phyloP scores from a whole-genome alignment of 176 grass and related monocot genomes.

The Triticum urartu region DNA sequence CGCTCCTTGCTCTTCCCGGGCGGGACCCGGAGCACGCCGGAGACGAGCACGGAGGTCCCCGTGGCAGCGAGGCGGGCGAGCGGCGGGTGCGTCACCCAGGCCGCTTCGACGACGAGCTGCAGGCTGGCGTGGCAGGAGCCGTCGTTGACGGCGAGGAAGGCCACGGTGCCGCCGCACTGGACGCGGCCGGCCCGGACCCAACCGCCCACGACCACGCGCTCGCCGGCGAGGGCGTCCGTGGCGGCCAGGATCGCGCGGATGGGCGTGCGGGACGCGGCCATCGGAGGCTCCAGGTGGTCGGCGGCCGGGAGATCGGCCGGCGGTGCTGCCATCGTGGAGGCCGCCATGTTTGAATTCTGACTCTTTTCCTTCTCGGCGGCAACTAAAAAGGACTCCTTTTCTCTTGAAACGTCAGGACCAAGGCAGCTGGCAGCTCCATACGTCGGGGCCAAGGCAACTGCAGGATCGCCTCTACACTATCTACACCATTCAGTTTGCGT shows the following conservation, averaged over 20 bases:
- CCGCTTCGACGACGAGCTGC: slow-evolving; percentile 64
- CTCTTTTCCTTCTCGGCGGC: no score
- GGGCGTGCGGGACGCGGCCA: neutral
- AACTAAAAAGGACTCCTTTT: no score
- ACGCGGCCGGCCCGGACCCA: neutral
- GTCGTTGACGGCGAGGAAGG: slow-evolving; percentile 79
- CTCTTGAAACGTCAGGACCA: no score
- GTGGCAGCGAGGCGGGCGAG: slow-evolving; percentile 61
- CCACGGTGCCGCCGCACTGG: slow-evolving; percentile 1
- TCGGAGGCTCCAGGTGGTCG: neutral
- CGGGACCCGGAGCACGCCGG: slow-evolving; percentile 68
- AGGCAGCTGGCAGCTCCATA: no score
- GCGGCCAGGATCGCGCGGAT: neutral
- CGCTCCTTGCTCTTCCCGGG: slow-evolving; percentile 44
- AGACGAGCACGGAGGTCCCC: slow-evolving; percentile 71
- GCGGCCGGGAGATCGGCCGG: neutral
- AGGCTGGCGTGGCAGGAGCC: slow-evolving; percentile 66
- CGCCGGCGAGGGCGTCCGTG: neutral
- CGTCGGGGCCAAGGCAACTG: no score
- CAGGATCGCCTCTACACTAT: no score
- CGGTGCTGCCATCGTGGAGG: neutral
- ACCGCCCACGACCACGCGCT: neutral
- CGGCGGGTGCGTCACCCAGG: slow-evolving; percentile 19
- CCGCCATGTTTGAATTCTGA: neutral
- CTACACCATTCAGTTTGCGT: no score